These are phyloP conservation scores for Aspergillus proliferans DNA, from an alignment of 2,329 filamentous ascomycete genomes.

Conservation along the genomic window DNA sequence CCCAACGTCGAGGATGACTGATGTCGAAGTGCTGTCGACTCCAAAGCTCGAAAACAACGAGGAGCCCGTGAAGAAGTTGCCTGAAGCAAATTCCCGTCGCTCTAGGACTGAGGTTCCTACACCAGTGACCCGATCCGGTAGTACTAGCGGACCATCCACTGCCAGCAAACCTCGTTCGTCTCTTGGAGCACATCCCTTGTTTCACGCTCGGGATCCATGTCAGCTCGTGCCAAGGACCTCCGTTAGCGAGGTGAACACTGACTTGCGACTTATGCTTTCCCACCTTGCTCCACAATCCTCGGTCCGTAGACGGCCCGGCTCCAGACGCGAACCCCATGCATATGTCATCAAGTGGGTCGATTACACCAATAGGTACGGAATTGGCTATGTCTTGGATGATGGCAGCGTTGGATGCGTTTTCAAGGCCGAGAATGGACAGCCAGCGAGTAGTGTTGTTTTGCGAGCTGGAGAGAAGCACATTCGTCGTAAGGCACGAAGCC, in stretches of 20 bases:
- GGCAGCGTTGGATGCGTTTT: conserved; percentile 47
- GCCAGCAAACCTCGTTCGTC: conserved; percentile 28
- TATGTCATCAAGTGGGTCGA: conserved; percentile 50
- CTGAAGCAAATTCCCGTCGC: conserved; percentile 5
- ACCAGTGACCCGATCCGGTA: conserved; percentile 17
- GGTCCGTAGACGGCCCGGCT: conserved; percentile 24
- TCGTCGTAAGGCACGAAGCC: conserved; percentile 37
- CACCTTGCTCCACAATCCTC: conserved; percentile 28
- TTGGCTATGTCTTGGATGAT: conserved; percentile 47
- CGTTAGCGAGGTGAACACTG: conserved; percentile 33
- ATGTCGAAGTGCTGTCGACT: conserved; percentile 6
- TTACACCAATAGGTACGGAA: conserved; percentile 47
- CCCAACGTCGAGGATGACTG: conserved; percentile 1
- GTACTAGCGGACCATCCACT: conserved; percentile 19
- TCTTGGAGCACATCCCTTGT: conserved; percentile 31
- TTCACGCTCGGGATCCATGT: conserved; percentile 32
- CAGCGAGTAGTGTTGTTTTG: conserved; percentile 41
- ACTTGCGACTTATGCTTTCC: conserved; percentile 33
- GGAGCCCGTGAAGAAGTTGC: not conserved
- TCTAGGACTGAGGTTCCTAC: conserved; percentile 10
- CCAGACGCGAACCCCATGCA: conserved; percentile 31
- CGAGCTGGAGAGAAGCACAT: conserved; percentile 43
- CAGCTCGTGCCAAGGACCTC: conserved; percentile 35
- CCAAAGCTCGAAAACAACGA: conserved; percentile 8
- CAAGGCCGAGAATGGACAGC: conserved; percentile 40